Conservation (phyloP, 352 stramenopile species). For the Peronosclerospora sorghi region DNA sequence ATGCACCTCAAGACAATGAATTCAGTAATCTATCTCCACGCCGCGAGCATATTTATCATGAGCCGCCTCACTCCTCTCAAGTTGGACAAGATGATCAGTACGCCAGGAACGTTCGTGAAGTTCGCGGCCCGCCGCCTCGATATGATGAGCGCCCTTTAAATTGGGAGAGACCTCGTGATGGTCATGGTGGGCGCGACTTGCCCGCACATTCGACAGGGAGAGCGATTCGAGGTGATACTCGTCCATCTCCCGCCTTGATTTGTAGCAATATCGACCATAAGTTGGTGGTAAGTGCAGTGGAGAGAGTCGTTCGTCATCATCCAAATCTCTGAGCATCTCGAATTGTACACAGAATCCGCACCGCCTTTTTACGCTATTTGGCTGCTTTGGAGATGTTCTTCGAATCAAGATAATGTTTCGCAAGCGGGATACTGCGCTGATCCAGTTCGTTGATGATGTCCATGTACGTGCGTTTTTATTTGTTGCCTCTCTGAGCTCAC, state of each 20-base stretch:
- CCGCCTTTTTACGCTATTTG: conserved; percentile 72
- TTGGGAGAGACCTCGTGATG: conserved; percentile 21
- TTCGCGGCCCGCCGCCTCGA: conserved; percentile 9
- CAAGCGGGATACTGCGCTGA: conserved; percentile 70
- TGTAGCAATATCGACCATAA: conserved; percentile 72
- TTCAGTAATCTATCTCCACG: conserved; percentile 13
- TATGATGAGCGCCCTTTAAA: conserved; percentile 13
- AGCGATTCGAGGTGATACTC: conserved; percentile 41
- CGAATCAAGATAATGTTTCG: conserved; percentile 83
- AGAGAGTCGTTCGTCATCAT: neutral
- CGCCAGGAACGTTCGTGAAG: conserved; percentile 7
- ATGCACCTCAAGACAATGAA: conserved; percentile 7
- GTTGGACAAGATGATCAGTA: conserved; percentile 18
- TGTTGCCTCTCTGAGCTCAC: neutral
- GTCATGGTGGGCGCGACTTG: conserved; percentile 12
- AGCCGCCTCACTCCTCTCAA: conserved; percentile 1
- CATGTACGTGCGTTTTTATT: conserved; percentile 39
- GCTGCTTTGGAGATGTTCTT: conserved; percentile 74
- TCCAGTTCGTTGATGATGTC: conserved; percentile 66
- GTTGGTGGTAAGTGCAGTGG: conserved; percentile 33
- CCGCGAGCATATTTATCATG: conserved; percentile 11
- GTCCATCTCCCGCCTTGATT: conserved; percentile 60
- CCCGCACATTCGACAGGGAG: conserved; percentile 55
- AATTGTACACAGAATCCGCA: conserved; percentile 33
- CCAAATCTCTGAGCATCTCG: neutral